Base-by-base conservation (phyloP, 345 rosid species). In the Heritiera littoralis region DNA sequence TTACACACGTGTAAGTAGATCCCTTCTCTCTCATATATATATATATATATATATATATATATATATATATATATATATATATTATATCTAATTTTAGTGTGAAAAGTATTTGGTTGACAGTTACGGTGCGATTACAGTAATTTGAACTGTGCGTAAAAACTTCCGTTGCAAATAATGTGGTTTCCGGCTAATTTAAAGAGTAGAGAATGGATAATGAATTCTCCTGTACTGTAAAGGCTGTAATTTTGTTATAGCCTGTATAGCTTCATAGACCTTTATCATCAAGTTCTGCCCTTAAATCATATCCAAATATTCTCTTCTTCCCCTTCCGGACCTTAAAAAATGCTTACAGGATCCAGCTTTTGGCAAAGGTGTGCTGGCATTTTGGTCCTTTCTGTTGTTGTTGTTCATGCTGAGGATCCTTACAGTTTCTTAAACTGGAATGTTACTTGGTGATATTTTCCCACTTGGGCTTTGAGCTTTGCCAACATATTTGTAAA, bases 361-460 rank as follows among this genome's bases (percentile, higher is more conserved):
- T 35, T 74, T 1, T 46, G 83, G 79, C 70, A 65, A 45, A 67
- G 23, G 7, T 60, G 30, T 38, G 63, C 43, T 17, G n/a, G 58
- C 12, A 1, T 71, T 28, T 38, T 77, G 72, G 51, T 54, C 4
- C 20, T 83, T 20, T 38, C 77, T 1, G 63, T 69, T 51, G 59
- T 81, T 2, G 35, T 72, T 66, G 89, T 82, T 69, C 76, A 10
- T 28, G 89, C 89, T 9, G 97, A 90, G 59, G 87, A 86, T 79
- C 95, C 98, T 17, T 91, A 92, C 86, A 79, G 93, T 71, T 94
- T 89, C 83, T 92, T 82, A 70, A 85, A 86, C 78, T 94, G 97
- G 97, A 94, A 87, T 80, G 90, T 94, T 9, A 90, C 95, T 91
- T 71, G 95, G 97, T 15, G 90, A 86, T 75, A 90, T 92, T 23